These are phyloP conservation scores for Metschnikowia gelsemii DNA, from an alignment of 805 yeast species.

Conservation along the genomic window DNA sequence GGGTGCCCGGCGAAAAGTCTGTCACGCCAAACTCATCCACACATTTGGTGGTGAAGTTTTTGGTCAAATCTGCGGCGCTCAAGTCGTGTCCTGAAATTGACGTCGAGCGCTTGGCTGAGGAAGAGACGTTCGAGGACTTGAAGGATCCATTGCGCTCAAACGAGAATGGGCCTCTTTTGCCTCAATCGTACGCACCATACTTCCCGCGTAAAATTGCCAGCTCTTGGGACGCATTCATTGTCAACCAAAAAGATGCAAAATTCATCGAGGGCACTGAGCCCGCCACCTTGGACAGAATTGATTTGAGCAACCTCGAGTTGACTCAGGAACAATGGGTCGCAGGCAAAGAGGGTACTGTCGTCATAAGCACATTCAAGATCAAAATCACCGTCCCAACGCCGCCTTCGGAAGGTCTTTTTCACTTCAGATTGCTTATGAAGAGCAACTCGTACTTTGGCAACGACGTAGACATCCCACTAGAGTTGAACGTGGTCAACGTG, in stretches of 20 bases:
- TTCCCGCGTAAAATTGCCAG: constrained; percentile 59
- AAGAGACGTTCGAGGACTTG: constrained; percentile 61
- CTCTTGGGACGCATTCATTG: constrained; percentile 67
- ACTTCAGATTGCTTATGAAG: constrained; percentile 68
- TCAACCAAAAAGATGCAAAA: constrained; percentile 75
- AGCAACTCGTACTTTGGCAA: constrained; percentile 79
- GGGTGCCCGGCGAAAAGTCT: constrained; percentile 80
- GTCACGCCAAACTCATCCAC: constrained; percentile 67
- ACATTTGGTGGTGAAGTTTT: constrained; percentile 71
- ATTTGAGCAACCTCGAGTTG: constrained; percentile 54
- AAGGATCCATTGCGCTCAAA: constrained; percentile 70
- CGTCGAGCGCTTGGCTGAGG: constrained; percentile 48
- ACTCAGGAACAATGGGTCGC: constrained; percentile 51
- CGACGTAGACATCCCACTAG: constrained; percentile 71
- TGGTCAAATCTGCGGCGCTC: constrained; percentile 71
- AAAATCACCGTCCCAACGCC: constrained; percentile 79
- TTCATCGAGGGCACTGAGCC: constrained; percentile 64
- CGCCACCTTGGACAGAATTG: constrained; percentile 48
- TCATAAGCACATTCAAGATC: constrained; percentile 72
- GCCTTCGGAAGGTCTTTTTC: constrained; percentile 58
- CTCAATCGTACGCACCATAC: constrained; percentile 67
- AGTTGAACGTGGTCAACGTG: constrained; percentile 61
- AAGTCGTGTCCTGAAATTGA: constrained; percentile 52
- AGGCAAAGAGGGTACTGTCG: constrained; percentile 38
- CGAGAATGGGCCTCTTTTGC: constrained; percentile 66